Base-by-base conservation (phyloP, 805 yeast species). In the Starmerella riodocensis region DNA sequence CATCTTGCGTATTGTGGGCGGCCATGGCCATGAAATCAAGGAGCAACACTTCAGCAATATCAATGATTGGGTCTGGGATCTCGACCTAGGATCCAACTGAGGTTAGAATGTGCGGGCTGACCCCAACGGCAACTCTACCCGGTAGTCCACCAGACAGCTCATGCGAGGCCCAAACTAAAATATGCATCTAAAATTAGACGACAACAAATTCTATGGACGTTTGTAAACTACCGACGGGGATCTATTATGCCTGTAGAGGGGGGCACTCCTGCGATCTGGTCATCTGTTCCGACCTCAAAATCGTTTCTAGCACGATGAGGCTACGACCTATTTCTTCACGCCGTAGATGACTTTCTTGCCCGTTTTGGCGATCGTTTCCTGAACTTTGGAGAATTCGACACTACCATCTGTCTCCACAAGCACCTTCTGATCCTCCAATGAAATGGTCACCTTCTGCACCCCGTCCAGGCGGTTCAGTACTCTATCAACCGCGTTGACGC, bases 321-420 rank as follows among this genome's bases (percentile, higher is more conserved):
- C n/a, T n/a, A n/a, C n/a, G n/a, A n/a, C n/a, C 18, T 16, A 28
- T 13, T 11, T 9, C 18, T 28, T 63, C 52, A 69, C 69, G 11
- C 94, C 94, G 23, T 68, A 66, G 34, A 69, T 65, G 42, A 88
- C 78, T 52, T 74, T 74, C 66, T 88, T 88, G 27, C 97, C 97
- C 1, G 97, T 85, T 67, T 88, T 88, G 46, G 77, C 65, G 48
- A 88, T 88, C 41, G 84, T 76, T 39, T 69, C 76, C 40, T 77
- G 66, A n/a, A 91, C 86, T 3, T 78, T 71, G 36, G 86, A 93
- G 55, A 80, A 84, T 37, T 73, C 69, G 26, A 81, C 58, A 9
- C 60, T 50, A 25, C 63, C 63, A 13, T 60, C 62, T 8, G 91
- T 71, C 41, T 67, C 66, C 31, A 88, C 94, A 53, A 75, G 78